Percentiles rank a stretch among this genome's conserved stretches.
These are phyloP conservation scores for Epichloe elymi DNA, from an alignment of 2,329 filamentous ascomycete genomes.

Conservation along the genomic window DNA sequence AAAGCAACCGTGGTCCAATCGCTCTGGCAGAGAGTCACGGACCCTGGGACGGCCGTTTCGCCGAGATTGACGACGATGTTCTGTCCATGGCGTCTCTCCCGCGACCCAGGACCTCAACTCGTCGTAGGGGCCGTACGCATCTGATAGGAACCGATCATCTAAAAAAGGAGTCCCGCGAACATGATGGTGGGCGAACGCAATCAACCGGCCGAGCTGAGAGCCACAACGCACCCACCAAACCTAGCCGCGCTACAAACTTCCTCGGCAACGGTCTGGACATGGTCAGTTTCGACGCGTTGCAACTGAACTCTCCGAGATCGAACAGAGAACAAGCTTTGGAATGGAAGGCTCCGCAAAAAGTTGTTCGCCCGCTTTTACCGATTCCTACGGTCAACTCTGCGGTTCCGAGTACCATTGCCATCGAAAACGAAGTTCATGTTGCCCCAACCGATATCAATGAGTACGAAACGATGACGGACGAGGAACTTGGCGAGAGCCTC, in stretches of 20 bases:
- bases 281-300: constrained; percentile 1
- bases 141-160: neutral
- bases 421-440: neutral
- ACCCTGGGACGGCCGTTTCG: constrained; percentile 9
- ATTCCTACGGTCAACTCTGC: neutral
- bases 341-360: constrained; percentile 1
- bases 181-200: neutral
- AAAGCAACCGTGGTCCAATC: constrained; percentile 17
- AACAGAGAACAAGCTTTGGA: neutral
- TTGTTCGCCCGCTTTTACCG: neutral
- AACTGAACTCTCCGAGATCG: neutral
- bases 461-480: neutral
- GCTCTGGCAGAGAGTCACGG: constrained; percentile 14
- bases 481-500: neutral
- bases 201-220: neutral
- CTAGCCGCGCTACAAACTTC: neutral
- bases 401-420: neutral
- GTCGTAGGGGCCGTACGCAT: constrained; percentile 14
- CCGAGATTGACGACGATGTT: constrained; percentile 14
- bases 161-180: neutral
- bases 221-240: neutral
- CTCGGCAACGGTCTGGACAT: constrained; percentile 2
- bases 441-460: neutral
- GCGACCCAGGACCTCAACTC: constrained; percentile 13
- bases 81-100: constrained; percentile 8